phyloP scores from a whole-genome alignment of 495 filamentous ascomycete species.

The Xylaria acuta region DNA sequence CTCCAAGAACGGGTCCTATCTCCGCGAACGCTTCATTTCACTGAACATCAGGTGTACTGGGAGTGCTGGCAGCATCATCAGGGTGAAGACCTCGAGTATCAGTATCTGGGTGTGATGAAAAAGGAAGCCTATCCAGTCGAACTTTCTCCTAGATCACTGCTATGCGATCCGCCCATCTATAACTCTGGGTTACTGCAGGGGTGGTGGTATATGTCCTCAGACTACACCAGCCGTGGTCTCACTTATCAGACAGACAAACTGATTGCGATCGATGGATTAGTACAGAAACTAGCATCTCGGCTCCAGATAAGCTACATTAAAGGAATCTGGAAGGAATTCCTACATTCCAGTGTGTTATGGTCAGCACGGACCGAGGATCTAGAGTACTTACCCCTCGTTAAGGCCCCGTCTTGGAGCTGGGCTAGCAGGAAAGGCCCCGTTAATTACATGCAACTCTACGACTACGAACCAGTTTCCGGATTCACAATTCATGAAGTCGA shows the following conservation, averaged over 20 bases:
- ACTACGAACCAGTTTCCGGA: background rate
- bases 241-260: constrained; percentile 10
- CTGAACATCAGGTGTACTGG: constrained; percentile 23
- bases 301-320: constrained; percentile 3
- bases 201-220: constrained; percentile 14
- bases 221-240: constrained; percentile 10
- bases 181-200: background rate
- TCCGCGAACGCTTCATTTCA: constrained; percentile 30
- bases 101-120: constrained; percentile 14
- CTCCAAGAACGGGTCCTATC: constrained; percentile 32
- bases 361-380: constrained; percentile 12
- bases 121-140: constrained; percentile 4
- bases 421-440: constrained; percentile 6
- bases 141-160: constrained; percentile 1
- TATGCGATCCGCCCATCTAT: background rate
- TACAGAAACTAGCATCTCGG: constrained; percentile 1
- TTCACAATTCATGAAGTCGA: background rate
- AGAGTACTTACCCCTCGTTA: background rate
- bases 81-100: constrained; percentile 15
- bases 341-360: constrained; percentile 1
- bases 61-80: constrained; percentile 27
- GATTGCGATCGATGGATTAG: constrained; percentile 7
- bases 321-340: constrained; percentile 8
- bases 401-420: constrained; percentile 14
- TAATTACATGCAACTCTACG: constrained; percentile 2